These are phyloP conservation scores for Erodium texanum DNA, from an alignment of 441 rosid species.

Conservation along the genomic window DNA sequence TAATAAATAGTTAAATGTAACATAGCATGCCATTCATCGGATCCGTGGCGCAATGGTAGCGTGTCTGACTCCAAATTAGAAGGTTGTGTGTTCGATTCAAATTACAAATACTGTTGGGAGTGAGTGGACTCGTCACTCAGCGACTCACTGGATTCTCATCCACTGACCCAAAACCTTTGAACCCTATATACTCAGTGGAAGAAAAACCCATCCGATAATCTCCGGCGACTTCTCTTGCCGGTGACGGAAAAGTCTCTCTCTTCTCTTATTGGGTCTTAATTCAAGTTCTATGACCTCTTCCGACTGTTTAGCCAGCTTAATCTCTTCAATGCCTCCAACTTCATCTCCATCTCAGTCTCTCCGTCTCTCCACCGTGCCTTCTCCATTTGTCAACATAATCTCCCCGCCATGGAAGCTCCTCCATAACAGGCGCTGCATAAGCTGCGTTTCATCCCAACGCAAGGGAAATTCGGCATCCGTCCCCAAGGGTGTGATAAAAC, in stretches of 20 bases:
- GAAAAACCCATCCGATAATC: too few species aligned
- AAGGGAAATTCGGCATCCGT: conserved; percentile 28
- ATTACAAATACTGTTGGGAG: not conserved
- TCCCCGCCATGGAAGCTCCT: conserved; percentile 13
- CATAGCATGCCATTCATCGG: not conserved
- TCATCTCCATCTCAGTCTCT: conserved; percentile 15
- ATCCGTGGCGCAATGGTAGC: conserved; percentile 25
- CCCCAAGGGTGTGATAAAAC: conserved; percentile 24
- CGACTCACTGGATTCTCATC: not conserved
- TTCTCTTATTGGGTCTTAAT: not conserved
- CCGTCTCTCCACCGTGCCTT: conserved; percentile 15
- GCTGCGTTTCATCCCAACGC: conserved; percentile 25
- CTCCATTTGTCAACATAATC: conserved; percentile 11
- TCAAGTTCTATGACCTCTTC: not conserved
- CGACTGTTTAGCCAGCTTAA: not conserved
- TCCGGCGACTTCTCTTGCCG: too few species aligned
- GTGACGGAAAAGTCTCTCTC: not conserved
- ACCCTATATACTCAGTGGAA: not conserved
- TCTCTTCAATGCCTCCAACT: conserved; percentile 10
- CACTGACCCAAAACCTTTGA: not conserved
- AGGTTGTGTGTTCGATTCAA: conserved; percentile 32
- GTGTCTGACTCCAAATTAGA: conserved; percentile 33
- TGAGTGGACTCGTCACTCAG: not conserved
- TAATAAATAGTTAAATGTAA: not conserved
- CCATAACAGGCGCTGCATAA: not conserved